These are phyloP conservation scores for Paratinospora sagittata DNA, from an alignment of 164 flowering plant species.

Conservation along the genomic window DNA sequence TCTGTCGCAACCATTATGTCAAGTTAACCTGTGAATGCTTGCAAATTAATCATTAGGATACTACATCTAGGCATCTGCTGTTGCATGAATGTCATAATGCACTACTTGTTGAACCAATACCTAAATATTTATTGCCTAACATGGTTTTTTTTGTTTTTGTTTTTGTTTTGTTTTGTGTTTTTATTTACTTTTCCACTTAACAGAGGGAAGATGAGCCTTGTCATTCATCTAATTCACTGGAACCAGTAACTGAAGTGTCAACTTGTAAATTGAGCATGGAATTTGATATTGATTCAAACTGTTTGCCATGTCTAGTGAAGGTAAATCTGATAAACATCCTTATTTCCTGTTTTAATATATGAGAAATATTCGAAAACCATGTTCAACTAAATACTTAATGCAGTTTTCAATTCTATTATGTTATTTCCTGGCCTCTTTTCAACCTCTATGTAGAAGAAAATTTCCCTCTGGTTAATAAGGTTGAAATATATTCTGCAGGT, in stretches of 20 bases:
- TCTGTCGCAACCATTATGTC: too few species aligned
- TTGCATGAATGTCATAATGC: background rate
- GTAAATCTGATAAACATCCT: conserved; percentile 26
- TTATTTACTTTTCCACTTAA: conserved; percentile 6
- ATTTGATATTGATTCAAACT: conserved; percentile 25
- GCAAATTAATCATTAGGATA: too few species aligned
- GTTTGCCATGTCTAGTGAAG: conserved; percentile 75
- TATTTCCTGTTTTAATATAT: background rate
- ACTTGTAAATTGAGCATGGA: conserved; percentile 10
- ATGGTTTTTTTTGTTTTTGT: background rate
- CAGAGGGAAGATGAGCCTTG: conserved; percentile 47
- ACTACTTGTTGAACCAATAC: background rate
- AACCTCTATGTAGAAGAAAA: background rate
- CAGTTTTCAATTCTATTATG: background rate
- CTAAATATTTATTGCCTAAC: background rate
- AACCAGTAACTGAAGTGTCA: conserved; percentile 18
- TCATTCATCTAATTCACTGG: conserved; percentile 23
- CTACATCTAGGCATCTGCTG: background rate
- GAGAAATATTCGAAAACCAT: too few species aligned
- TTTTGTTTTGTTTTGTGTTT: too few species aligned
- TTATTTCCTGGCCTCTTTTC: background rate
- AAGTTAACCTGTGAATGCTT: too few species aligned
- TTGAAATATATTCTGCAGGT: conserved; percentile 39
- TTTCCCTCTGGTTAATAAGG: background rate
- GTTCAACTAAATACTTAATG: too few species aligned